A percentile compares a stretch with the other conserved stretches of the same genome.
Conservation (phyloP, 177 flowering plant species). For the Vitis hybrid region DNA sequence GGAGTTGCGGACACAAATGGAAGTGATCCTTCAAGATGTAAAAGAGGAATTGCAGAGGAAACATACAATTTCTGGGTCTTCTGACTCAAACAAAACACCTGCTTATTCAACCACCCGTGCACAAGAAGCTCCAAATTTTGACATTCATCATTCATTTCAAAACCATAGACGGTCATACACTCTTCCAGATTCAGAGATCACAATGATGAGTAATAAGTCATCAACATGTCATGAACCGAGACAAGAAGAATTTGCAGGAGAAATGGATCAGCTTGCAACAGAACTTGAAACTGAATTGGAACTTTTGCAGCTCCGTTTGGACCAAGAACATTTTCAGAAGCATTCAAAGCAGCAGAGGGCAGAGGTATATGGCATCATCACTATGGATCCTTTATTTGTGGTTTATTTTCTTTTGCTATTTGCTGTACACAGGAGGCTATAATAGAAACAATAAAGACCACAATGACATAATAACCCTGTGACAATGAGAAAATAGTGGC, state of each 20-base stretch:
- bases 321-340: constrained; percentile 24
- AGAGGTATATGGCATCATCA: constrained; percentile 27
- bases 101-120: constrained; percentile 21
- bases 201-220: constrained; percentile 8
- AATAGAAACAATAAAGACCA: no score
- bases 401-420: background rate
- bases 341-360: constrained; percentile 19
- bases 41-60: constrained; percentile 36
- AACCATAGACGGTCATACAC: constrained; percentile 3
- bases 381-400: background rate
- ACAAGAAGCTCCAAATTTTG: constrained; percentile 11
- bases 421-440: background rate
- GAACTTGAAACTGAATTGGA: constrained; percentile 73
- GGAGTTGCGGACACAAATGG: constrained; percentile 51
- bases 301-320: constrained; percentile 48
- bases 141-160: constrained; percentile 13
- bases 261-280: constrained; percentile 52
- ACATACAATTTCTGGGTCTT: constrained; percentile 12
- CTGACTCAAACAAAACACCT: constrained; percentile 4
- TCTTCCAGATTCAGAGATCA: constrained; percentile 4
- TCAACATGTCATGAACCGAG: constrained; percentile 2
- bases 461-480: no score
- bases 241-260: constrained; percentile 22
- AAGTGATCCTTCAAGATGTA: constrained; percentile 36
- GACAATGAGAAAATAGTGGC: no score